Conservation (phyloP, 345 rosid genomes). For the Aquilaria malaccensis region DNA sequence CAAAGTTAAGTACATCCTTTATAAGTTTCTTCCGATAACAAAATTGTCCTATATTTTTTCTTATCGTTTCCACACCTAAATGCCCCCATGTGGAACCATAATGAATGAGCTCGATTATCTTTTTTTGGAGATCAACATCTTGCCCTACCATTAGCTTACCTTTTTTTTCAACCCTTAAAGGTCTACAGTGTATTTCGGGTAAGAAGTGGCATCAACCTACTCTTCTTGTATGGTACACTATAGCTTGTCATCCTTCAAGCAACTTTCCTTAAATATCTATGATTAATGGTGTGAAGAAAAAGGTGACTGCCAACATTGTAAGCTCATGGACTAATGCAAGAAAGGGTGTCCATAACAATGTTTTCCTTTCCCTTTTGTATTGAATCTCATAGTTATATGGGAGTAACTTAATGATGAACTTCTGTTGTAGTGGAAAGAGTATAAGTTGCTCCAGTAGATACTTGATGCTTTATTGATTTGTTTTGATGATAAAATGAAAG, state of each 20-base stretch:
- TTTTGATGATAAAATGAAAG: neutral
- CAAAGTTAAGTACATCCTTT: neutral
- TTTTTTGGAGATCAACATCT: neutral
- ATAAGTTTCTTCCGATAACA: neutral
- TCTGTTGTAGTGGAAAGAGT: neutral
- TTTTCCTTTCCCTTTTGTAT: neutral
- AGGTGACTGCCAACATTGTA: too few species aligned
- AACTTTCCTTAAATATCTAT: too few species aligned
- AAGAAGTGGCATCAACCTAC: too few species aligned
- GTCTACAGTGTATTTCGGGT: too few species aligned
- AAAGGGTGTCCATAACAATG: neutral
- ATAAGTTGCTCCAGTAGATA: neutral
- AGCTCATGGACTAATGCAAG: neutral
- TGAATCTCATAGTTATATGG: neutral
- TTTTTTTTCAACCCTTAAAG: neutral
- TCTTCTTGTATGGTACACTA: too few species aligned
- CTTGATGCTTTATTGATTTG: neutral
- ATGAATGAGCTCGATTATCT: neutral
- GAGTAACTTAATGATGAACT: neutral
- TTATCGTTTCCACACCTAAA: neutral
- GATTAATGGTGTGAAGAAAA: too few species aligned
- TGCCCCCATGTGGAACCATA: neutral
- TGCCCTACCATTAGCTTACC: neutral
- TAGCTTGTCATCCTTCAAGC: neutral
- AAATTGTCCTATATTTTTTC: neutral